Evolutionary conservation across 2,329 filamentous ascomycete genomes (phyloP), one percentile per base, ranked within the genome.

Genomic region (Penicillium freii): DNA sequence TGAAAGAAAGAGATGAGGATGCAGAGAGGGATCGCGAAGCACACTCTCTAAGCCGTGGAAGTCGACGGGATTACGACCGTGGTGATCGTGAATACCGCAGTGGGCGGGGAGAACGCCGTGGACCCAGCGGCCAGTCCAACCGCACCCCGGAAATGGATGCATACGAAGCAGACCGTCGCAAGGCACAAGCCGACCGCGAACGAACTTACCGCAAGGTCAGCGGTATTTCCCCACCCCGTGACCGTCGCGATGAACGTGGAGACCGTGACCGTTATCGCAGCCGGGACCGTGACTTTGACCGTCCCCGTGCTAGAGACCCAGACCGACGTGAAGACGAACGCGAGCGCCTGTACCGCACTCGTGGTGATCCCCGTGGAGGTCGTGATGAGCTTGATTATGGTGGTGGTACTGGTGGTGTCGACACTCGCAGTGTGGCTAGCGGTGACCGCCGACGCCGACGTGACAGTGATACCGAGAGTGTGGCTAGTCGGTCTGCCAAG

Each of bases 131-230:
- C 64, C 82, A 90, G 66, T 84, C 85, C 66, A 95, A 90, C 71
- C 91, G 92, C 68, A 92, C 89, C 66, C 92, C 92, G n/a, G 94
- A 97, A 75, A 85, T 86, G 57, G 92, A 99, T 77, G 86, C 91
- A 21, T 99, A 99, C 75, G 94, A 97, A 76, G 94, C 92, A 59
- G 94, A 99, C 72, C 87, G 94, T 64, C 89, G 92, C 69, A 94
- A 93, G 74, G 93, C 93, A 43, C 92, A 94, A 71, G 92, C 92
- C 57, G 92, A 96, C 71, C 88, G 95, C 47, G 95, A 97, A 77
- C 89, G 92, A 64, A 92, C 95, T 67, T 95, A 96, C 77, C 87
- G 91, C 73, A 95, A 94, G 77, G 86, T 86, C 77, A 89, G 88
- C 63, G 79, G 84, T 66, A 70, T 84, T 62, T 80, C 83, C 65